These are phyloP conservation scores for Zygotorulaspora sp. DNA, from an alignment of 805 yeast genomes.

Conservation along the genomic window DNA sequence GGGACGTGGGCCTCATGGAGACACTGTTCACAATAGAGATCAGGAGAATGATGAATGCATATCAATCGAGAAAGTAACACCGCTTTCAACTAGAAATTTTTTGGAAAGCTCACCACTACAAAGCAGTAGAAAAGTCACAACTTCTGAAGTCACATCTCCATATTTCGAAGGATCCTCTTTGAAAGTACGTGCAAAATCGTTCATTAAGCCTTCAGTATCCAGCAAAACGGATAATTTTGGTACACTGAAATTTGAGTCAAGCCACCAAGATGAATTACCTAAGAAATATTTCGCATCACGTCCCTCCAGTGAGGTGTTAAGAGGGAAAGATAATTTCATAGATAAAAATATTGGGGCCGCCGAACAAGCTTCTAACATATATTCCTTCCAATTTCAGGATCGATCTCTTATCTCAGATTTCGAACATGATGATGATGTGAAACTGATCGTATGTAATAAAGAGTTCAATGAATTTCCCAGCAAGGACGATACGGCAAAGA, in stretches of 20 bases:
- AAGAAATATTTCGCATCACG: too few species aligned
- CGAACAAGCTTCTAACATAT: not conserved
- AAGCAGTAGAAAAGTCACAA: conserved; percentile 1
- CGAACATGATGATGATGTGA: conserved; percentile 23
- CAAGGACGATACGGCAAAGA: conserved; percentile 7
- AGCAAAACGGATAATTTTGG: not conserved
- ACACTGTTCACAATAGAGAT: not conserved
- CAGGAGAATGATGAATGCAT: not conserved
- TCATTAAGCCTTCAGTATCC: conserved; percentile 1
- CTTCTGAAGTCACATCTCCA: conserved; percentile 12
- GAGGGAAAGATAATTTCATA: not conserved
- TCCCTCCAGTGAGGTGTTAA: not conserved
- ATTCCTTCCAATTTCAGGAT: not conserved
- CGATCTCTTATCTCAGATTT: conserved; percentile 17
- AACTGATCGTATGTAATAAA: too few species aligned
- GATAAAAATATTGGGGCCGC: not conserved
- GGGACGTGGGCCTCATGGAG: not conserved
- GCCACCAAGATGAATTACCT: not conserved
- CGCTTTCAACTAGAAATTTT: conserved; percentile 4
- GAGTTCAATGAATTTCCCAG: too few species aligned
- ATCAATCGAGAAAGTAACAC: not conserved
- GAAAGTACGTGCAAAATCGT: conserved; percentile 8
- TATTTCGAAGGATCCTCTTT: conserved; percentile 13
- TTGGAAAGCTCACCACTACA: conserved; percentile 21
- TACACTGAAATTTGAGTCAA: not conserved